Conservation (phyloP, 2,329 filamentous ascomycete species). For the Ophiostoma angusticollis region DNA sequence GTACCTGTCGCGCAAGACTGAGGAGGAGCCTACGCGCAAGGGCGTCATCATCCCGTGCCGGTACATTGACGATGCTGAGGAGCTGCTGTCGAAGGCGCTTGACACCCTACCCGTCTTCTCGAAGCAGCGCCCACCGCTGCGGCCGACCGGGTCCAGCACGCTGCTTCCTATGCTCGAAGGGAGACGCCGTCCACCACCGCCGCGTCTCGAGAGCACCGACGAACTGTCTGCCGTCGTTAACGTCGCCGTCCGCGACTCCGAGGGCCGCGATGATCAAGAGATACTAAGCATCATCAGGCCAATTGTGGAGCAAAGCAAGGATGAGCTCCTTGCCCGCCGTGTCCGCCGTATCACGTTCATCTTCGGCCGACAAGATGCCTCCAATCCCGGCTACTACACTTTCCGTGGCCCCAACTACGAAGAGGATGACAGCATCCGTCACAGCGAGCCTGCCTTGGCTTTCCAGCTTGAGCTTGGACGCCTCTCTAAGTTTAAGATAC, state of each 20-base stretch:
- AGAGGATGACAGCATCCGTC: constrained; percentile 91
- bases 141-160: constrained; percentile 29
- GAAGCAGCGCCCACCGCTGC: constrained; percentile 31
- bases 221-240: constrained; percentile 89
- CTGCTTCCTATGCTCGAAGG: constrained; percentile 61
- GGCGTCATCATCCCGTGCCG: constrained; percentile 89
- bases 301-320: constrained; percentile 68
- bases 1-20: constrained; percentile 61
- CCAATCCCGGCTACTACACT: constrained; percentile 94
- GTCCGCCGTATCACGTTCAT: constrained; percentile 92
- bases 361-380: constrained; percentile 85
- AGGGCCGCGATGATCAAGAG: constrained; percentile 71
- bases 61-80: constrained; percentile 89
- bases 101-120: constrained; percentile 56
- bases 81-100: constrained; percentile 69
- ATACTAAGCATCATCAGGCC: constrained; percentile 61
- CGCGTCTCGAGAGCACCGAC: constrained; percentile 47
- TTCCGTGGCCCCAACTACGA: constrained; percentile 86
- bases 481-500: constrained; percentile 94
- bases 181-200: constrained; percentile 49
- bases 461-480: constrained; percentile 97
- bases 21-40: constrained; percentile 70
- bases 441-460: constrained; percentile 88
- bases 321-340: constrained; percentile 66
- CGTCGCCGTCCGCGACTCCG: constrained; percentile 78